These are phyloP conservation scores for Colletotrichum gloeosporioides DNA, from an alignment of 2,329 filamentous ascomycete genomes.

Conservation along the genomic window DNA sequence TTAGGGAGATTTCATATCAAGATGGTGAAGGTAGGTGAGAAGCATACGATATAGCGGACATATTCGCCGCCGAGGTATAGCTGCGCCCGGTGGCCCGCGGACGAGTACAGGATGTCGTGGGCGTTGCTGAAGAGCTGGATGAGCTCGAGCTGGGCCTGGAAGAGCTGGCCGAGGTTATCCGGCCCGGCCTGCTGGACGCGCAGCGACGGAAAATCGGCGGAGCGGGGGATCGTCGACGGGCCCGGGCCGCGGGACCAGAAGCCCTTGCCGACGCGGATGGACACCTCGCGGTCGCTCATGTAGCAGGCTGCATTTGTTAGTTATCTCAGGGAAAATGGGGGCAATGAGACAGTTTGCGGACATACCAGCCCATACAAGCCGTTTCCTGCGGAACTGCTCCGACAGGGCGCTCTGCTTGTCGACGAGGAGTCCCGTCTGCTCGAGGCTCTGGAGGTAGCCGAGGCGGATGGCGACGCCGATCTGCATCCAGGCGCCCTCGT, in stretches of 20 bases:
- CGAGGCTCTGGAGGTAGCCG: constrained; percentile 73
- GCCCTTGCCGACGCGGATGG: constrained; percentile 72
- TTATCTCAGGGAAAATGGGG: neutral
- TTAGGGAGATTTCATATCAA: neutral
- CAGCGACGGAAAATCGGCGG: constrained; percentile 72
- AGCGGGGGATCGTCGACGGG: constrained; percentile 67
- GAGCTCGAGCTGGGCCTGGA: constrained; percentile 74
- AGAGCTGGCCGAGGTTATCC: constrained; percentile 72
- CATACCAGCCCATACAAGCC: constrained; percentile 69
- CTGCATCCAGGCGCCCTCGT: constrained; percentile 79
- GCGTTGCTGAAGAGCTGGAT: constrained; percentile 77
- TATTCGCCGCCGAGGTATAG: constrained; percentile 75
- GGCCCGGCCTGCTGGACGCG: constrained; percentile 62
- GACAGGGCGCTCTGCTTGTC: constrained; percentile 61
- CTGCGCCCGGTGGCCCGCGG: constrained; percentile 71
- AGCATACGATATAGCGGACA: constrained; percentile 68
- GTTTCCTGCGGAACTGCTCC: constrained; percentile 64
- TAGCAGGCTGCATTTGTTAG: constrained; percentile 57
- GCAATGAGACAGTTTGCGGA: neutral
- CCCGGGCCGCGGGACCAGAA: constrained; percentile 78
- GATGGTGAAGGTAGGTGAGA: neutral
- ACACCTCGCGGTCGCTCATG: constrained; percentile 71
- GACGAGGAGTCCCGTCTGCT: constrained; percentile 67
- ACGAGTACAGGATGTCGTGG: constrained; percentile 76
- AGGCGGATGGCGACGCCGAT: constrained; percentile 73